These are phyloP conservation scores for Penstemon barbatus DNA, from an alignment of 257 asterid genomes.

Conservation along the genomic window DNA sequence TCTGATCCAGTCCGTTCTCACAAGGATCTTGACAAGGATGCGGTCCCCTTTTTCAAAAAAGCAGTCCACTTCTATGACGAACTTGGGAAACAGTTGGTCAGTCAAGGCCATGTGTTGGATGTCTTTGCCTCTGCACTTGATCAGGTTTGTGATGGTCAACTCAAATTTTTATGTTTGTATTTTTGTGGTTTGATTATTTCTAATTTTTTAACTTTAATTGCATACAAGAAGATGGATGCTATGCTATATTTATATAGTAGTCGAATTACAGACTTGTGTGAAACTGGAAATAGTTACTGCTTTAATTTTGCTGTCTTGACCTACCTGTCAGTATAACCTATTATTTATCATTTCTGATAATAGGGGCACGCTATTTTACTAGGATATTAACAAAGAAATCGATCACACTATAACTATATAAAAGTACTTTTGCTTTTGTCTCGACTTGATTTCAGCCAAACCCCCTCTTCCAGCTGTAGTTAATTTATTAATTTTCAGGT, in stretches of 20 bases:
- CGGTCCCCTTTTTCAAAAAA: slow-evolving; percentile 83
- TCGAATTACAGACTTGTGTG: slow-evolving; percentile 3
- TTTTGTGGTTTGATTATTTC: too few relatives aligned
- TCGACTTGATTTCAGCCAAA: slow-evolving; percentile 9
- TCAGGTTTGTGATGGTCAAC: slow-evolving; percentile 59
- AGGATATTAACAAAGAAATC: background rate
- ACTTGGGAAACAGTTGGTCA: slow-evolving; percentile 82
- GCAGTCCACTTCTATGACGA: slow-evolving; percentile 86
- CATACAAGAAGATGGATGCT: too few relatives aligned
- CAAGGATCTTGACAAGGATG: slow-evolving; percentile 97
- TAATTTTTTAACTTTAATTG: too few relatives aligned
- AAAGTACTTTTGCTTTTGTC: background rate
- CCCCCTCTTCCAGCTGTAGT: slow-evolving; percentile 25
- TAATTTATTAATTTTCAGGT: slow-evolving; percentile 53
- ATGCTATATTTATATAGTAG: slow-evolving; percentile 17
- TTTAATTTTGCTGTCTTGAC: background rate
- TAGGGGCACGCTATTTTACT: slow-evolving; percentile 9
- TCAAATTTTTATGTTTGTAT: background rate
- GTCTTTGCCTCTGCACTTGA: slow-evolving; percentile 97
- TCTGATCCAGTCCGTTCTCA: slow-evolving; percentile 98
- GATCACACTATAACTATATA: background rate
- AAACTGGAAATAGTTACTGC: slow-evolving; percentile 11
- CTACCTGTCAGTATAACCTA: too few relatives aligned
- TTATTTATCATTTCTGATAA: background rate
- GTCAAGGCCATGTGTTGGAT: slow-evolving; percentile 93